These are phyloP conservation scores for Gossypium turneri DNA, from an alignment of 345 rosid species.

Conservation along the genomic window DNA sequence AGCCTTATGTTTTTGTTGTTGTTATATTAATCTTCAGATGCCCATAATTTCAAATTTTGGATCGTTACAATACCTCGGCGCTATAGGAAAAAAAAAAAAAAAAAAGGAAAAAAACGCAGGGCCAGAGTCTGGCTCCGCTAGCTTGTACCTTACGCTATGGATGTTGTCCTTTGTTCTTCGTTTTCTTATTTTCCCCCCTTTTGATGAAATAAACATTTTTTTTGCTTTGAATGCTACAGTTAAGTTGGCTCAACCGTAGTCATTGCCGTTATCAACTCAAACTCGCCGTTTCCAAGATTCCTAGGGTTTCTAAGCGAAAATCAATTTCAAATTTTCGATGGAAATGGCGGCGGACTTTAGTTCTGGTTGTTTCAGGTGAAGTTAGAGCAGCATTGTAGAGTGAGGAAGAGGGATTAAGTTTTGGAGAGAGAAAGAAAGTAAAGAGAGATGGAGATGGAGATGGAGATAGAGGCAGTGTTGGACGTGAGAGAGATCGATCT, in stretches of 20 bases:
- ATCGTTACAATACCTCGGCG: slow-evolving; percentile 44
- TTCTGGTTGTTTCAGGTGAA: slow-evolving; percentile 19
- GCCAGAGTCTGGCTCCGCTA: slow-evolving; percentile 11
- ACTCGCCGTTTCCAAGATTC: not conserved
- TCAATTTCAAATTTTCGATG: not conserved
- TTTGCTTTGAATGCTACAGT: slow-evolving; percentile 22
- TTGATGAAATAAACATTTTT: not conserved
- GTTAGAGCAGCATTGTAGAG: slow-evolving; percentile 17
- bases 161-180: slow-evolving; percentile 31
- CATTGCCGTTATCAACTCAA: slow-evolving; percentile 9
- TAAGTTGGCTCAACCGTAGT: not conserved
- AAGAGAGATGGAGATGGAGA: slow-evolving; percentile 14
- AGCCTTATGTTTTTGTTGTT: not conserved
- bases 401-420: slow-evolving; percentile 24
- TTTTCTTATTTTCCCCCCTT: not conserved
- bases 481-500: slow-evolving; percentile 76
- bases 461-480: slow-evolving; percentile 53
- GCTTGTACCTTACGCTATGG: slow-evolving; percentile 24
- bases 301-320: slow-evolving; percentile 10
- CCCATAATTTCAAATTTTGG: slow-evolving; percentile 39
- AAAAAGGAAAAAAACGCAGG: not conserved
- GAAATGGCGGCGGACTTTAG: not conserved
- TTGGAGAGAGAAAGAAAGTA: slow-evolving; percentile 29
- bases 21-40: not conserved
- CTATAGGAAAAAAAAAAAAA: slow-evolving; percentile 14